Evolutionary conservation across 2,329 filamentous ascomycete species (phyloP), one percentile per base, ranked within the genome.

Genomic region (Onygenales sp.): DNA sequence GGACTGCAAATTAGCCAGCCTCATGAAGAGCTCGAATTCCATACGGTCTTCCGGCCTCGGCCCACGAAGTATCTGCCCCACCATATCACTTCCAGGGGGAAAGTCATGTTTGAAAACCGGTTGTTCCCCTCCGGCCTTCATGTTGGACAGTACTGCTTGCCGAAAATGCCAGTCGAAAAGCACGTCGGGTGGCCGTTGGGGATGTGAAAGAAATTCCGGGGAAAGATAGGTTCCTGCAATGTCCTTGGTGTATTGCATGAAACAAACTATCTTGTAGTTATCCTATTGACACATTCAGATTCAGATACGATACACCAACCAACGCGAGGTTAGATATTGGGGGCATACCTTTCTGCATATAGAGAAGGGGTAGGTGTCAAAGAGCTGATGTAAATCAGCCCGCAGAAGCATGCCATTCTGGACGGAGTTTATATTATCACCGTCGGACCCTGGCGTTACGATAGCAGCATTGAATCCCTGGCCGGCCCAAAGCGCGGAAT

Each of bases 31-130:
- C 17, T 43, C 53, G 56, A 48, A 61, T 61, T 61, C 59, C 39
- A 57, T 58, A 58, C 58, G 59, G 61, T 61, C 58, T 59, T 59
- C 55, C 37, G 51, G 43, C 50, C 32, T 51, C 45, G 42, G 56
- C 55, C 55, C 42, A 54, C 55, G 52, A 40, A 48, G 27, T 13
- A 52, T 47, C 4, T 52, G 17, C 3, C 42, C 50, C 31, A 48
- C 5, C 50, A 52, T 52, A 52, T 52, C 50, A 10, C 17, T 1
- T n/a, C 50, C 50, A 40, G 50, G 10, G 50, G 5, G 14, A 48
- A 52, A 14, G 14, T 1, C 37, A 14, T 40, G 37, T 14, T 40
- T 4, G 3, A 40, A 40, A 11, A 4, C 14, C 14, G 37, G 37
- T 40, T 40, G 37, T 27, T 27, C 21, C 14, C 37, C 37, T 11